These are phyloP conservation scores for Erythrophleum fordii DNA, from an alignment of 306 rosid genomes.

Conservation along the genomic window DNA sequence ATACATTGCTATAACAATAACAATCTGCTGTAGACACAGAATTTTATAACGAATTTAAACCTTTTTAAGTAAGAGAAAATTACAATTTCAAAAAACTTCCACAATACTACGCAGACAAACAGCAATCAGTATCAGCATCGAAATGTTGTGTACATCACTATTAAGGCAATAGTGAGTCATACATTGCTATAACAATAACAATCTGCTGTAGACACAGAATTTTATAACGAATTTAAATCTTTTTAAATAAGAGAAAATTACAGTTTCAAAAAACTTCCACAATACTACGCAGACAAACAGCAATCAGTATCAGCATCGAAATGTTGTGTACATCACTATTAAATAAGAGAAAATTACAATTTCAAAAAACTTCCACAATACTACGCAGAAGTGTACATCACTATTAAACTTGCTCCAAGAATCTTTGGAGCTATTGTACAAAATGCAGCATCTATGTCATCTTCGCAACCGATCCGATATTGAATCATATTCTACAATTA, in stretches of 20 bases:
- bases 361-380: not conserved
- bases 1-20: not conserved
- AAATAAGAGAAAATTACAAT: not conserved
- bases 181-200: not conserved
- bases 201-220: not conserved
- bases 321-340: no score
- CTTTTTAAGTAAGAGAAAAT: not conserved
- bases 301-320: no score
- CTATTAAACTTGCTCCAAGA: not conserved
- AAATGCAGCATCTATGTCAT: slow-evolving; percentile 36
- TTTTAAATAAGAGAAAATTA: not conserved
- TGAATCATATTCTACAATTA: slow-evolving; percentile 76
- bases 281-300: slow-evolving; percentile 8
- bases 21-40: not conserved
- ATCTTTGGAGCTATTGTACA: slow-evolving; percentile 20
- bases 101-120: slow-evolving; percentile 8
- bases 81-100: not conserved
- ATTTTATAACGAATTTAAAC: not conserved
- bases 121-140: no score
- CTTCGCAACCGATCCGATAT: slow-evolving; percentile 26
- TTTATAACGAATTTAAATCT: not conserved
- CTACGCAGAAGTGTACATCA: not conserved
- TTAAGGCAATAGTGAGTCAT: not conserved
- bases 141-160: no score
- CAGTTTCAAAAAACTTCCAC: not conserved